Percentiles rank a stretch among this genome's conserved stretches.
Conservation (phyloP, 2,329 filamentous ascomycete species). For the Nemania bipapillata region DNA sequence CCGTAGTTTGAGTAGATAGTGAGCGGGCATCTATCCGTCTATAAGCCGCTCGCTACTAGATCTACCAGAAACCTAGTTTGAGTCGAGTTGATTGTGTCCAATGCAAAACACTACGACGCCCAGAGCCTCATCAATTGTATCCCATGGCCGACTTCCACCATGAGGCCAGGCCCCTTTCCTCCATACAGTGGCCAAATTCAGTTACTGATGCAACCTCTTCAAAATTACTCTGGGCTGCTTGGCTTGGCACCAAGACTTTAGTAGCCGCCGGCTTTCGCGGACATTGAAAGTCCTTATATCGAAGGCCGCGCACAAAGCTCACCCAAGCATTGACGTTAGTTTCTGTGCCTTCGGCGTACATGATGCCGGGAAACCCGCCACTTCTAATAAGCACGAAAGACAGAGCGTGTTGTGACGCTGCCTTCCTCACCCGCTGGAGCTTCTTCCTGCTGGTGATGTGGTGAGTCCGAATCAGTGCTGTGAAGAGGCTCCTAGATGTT, state of each 20-base stretch:
- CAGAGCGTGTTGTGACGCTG: slow-evolving; percentile 67
- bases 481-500: slow-evolving; percentile 46
- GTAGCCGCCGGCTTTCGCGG: slow-evolving; percentile 61
- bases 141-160: slow-evolving; percentile 80
- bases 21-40: background rate
- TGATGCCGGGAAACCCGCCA: slow-evolving; percentile 77
- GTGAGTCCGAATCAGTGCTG: slow-evolving; percentile 77
- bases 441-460: slow-evolving; percentile 86
- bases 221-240: slow-evolving; percentile 49
- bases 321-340: slow-evolving; percentile 71
- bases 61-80: background rate
- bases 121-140: slow-evolving; percentile 49
- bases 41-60: background rate
- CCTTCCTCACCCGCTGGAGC: slow-evolving; percentile 68
- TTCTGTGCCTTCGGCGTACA: slow-evolving; percentile 75
- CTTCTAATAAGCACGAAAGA: slow-evolving; percentile 73
- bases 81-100: background rate
- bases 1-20: background rate
- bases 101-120: background rate
- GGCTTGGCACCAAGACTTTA: slow-evolving; percentile 31
- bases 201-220: slow-evolving; percentile 72
- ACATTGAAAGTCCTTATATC: slow-evolving; percentile 79
- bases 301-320: slow-evolving; percentile 68
- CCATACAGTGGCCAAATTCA: slow-evolving; percentile 72
- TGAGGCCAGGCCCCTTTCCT: slow-evolving; percentile 63